Base-by-base conservation (phyloP, 768 basidiomycete species). In the Lactifluus rugatus region DNA sequence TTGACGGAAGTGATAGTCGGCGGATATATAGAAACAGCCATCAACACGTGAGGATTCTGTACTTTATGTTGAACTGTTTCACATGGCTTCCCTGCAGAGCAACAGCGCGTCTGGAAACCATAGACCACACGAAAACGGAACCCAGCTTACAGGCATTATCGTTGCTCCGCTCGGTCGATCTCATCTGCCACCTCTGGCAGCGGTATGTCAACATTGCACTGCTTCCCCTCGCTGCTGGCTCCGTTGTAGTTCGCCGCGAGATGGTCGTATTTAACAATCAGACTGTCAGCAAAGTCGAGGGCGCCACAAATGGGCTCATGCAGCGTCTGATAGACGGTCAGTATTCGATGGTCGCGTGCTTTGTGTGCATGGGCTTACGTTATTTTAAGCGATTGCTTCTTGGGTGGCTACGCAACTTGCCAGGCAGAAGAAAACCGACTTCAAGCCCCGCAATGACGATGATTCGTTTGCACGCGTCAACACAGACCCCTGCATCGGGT, bases 101-200 rank as follows among this genome's bases (percentile, higher is more conserved):
- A 3, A 74, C 85, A 51, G 74, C 82, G 16, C 82, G 84, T 34
- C 70, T 94, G 2, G 89, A 95, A 46, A 74, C 77, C 8, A 78
- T 78, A 8, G 94, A 97, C 37, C 61, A 64, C 67, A 68, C 78
- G 17, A 93, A 87, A 69, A 63, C 75, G 16, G 94, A 98, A 69
- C 94, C 95, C 5, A 87, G 78, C 63, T 72, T 96, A 23, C 80
- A 85, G 50, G 72, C 80, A 3, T 69, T 98, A 6, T 66, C 73
- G 0, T 79, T 88, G 21, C 73, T 98, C 64, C 79, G 77, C 56
- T 74, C 79, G 3, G 81, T 88, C 34, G 93, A 95, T 71, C 80
- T 95, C 46, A 86, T 95, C 56, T 92, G 89, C 67, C 91, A 97
- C 68, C 80, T 99, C 11, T 98, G 94, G 95, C 96, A 98, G 67